Evolutionary conservation across 2,329 filamentous ascomycete species (phyloP).

Genomic region (Pseudogymnoascus destructans): DNA sequence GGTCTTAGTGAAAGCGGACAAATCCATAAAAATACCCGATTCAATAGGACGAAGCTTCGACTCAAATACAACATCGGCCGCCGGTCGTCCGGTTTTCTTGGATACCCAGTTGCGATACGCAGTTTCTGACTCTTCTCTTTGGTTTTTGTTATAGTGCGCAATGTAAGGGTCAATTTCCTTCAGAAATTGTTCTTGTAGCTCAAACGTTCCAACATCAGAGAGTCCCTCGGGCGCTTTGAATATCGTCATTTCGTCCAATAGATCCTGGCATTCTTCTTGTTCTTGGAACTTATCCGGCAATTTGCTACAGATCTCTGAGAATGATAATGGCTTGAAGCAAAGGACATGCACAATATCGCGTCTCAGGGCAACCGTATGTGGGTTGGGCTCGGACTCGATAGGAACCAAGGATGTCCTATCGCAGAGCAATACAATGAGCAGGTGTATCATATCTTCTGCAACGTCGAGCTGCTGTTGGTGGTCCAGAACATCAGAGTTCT

Average conservation of each 20-base stretch:
- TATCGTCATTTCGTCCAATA: constrained; percentile 75
- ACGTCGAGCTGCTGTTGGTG: constrained; percentile 82
- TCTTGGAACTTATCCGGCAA: constrained; percentile 84
- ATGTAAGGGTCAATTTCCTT: constrained; percentile 91
- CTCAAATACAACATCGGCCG: constrained; percentile 81
- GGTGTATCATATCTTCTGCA: constrained; percentile 88
- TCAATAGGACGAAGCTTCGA: constrained; percentile 66
- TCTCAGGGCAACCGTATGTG: constrained; percentile 59
- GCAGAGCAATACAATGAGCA: constrained; percentile 80
- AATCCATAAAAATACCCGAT: constrained; percentile 61
- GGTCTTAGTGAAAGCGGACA: constrained; percentile 70
- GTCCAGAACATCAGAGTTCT: constrained; percentile 62
- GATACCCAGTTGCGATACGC: constrained; percentile 80
- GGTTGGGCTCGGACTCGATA: constrained; percentile 48
- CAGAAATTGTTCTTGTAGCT: constrained; percentile 74
- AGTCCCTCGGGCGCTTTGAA: constrained; percentile 86
- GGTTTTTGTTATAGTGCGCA: constrained; percentile 92
- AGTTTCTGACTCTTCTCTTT: constrained; percentile 85
- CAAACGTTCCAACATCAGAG: constrained; percentile 86
- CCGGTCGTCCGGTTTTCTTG: constrained; percentile 68
- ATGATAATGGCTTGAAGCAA: constrained; percentile 92
- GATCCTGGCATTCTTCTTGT: constrained; percentile 71
- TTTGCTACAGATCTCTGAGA: constrained; percentile 77
- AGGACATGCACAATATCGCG: constrained; percentile 87
- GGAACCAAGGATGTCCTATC: constrained; percentile 73